Percentiles rank a stretch among this genome's conserved stretches.
phyloP scores from a whole-genome alignment of 192 early-diverging fungal species.

The Cladochytrium replicatum region DNA sequence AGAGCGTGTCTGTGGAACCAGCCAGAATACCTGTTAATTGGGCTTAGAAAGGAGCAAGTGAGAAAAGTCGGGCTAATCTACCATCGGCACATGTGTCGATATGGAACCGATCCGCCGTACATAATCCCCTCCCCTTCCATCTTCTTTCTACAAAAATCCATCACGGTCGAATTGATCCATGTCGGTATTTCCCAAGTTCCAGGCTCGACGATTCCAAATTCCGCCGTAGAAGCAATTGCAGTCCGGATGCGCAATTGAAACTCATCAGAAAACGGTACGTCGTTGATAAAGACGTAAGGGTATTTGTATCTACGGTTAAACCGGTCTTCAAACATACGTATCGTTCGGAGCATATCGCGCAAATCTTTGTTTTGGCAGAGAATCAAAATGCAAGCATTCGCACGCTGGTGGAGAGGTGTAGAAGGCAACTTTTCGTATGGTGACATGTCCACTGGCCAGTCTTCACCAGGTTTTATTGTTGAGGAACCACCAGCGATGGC shows the following conservation, averaged over 20 bases:
- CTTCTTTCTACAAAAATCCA: conserved; percentile 37
- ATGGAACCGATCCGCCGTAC: conserved; percentile 64
- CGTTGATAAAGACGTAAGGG: conserved; percentile 78
- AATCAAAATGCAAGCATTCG: conserved; percentile 63
- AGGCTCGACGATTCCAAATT: conserved; percentile 55
- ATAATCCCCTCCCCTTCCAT: conserved; percentile 49
- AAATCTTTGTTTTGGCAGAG: conserved; percentile 63
- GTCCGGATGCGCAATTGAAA: conserved; percentile 32
- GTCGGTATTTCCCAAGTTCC: conserved; percentile 70
- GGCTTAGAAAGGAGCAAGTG: background rate
- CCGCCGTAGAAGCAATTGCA: conserved; percentile 6
- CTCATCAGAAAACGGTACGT: conserved; percentile 58
- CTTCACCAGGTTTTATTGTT: no score
- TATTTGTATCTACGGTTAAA: conserved; percentile 70
- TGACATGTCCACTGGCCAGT: background rate
- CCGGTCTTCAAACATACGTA: conserved; percentile 59
- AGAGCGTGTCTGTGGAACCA: conserved; percentile 67
- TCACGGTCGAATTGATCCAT: conserved; percentile 57
- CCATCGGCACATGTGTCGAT: conserved; percentile 84
- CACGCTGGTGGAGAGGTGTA: conserved; percentile 13
- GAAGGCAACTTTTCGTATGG: background rate
- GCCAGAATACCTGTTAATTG: conserved; percentile 39
- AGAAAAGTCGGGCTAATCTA: conserved; percentile 35
- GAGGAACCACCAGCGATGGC: no score
- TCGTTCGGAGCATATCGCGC: conserved; percentile 47